A percentile compares a stretch with the other conserved stretches of the same genome.
Conservation (phyloP, 2,329 filamentous ascomycete species). For the Colletotrichum eleusines region DNA sequence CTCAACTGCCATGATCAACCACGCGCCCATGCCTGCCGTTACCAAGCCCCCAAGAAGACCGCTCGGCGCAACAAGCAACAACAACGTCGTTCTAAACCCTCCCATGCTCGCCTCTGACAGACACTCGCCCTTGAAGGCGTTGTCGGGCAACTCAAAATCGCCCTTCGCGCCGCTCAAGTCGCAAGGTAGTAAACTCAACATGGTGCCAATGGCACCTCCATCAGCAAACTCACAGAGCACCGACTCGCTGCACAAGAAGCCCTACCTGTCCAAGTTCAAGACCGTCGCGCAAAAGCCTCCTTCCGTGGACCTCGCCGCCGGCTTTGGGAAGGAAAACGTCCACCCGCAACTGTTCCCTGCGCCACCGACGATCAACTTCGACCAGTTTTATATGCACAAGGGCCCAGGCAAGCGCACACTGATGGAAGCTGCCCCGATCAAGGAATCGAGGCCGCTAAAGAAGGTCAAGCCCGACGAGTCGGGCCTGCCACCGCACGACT, state of each 20-base stretch:
- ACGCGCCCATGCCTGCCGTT: constrained; percentile 67
- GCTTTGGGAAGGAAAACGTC: constrained; percentile 68
- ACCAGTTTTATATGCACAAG: constrained; percentile 64
- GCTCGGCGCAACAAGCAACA: constrained; percentile 65
- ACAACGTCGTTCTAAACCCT: constrained; percentile 78
- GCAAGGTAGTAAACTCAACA: constrained; percentile 72
- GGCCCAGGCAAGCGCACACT: constrained; percentile 70
- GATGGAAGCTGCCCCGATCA: constrained; percentile 79
- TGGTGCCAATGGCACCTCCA: constrained; percentile 76
- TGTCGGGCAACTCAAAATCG: constrained; percentile 66
- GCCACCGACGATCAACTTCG: constrained; percentile 61
- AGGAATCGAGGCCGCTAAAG: constrained; percentile 76
- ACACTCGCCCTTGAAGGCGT: constrained; percentile 78
- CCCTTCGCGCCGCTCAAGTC: constrained; percentile 69
- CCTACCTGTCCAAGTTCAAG: constrained; percentile 70
- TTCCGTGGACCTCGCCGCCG: constrained; percentile 55
- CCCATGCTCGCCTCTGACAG: constrained; percentile 63
- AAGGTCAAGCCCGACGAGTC: constrained; percentile 73
- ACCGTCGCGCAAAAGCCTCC: constrained; percentile 65
- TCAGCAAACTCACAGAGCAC: constrained; percentile 65
- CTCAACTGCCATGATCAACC: constrained; percentile 63
- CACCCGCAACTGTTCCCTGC: constrained; percentile 64
- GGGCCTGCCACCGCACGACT: constrained; percentile 75
- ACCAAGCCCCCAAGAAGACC: constrained; percentile 62
- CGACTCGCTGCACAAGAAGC: constrained; percentile 78